phyloP scores from a whole-genome alignment of 495 filamentous ascomycete species.

The Penicillium atrosanguineum region DNA sequence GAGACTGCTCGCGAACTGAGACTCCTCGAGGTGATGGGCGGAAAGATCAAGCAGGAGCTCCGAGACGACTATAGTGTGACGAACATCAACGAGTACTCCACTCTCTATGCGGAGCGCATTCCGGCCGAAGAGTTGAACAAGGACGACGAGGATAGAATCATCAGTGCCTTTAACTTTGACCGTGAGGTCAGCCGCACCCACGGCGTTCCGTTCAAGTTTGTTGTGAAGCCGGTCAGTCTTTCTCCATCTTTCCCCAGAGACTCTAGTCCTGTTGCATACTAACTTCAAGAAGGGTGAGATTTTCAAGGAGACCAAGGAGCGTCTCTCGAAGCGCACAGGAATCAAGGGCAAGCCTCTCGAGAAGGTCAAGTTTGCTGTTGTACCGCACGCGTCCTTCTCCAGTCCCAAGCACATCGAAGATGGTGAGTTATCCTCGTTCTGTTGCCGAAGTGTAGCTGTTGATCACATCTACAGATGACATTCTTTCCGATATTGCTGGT shows the following conservation, averaged over 20 bases:
- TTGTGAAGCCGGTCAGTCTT: constrained; percentile 71
- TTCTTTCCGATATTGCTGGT: constrained; percentile 70
- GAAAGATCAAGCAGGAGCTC: constrained; percentile 78
- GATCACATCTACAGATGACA: constrained; percentile 60
- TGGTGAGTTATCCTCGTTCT: constrained; percentile 56
- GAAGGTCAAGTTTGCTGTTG: constrained; percentile 93
- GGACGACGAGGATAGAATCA: constrained; percentile 55
- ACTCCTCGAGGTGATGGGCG: constrained; percentile 73
- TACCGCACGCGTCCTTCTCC: constrained; percentile 66
- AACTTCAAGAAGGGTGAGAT: constrained; percentile 61
- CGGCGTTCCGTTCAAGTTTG: constrained; percentile 87
- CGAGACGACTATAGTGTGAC: constrained; percentile 60
- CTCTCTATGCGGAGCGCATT: constrained; percentile 73
- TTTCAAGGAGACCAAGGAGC: constrained; percentile 88
- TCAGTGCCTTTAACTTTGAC: constrained; percentile 89
- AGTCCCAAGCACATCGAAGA: constrained; percentile 81
- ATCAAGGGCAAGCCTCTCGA: constrained; percentile 98
- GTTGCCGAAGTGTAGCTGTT: constrained; percentile 9
- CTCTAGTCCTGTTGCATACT: not conserved
- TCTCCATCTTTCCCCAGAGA: not conserved
- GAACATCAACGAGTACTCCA: constrained; percentile 80
- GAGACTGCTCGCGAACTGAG: constrained; percentile 66
- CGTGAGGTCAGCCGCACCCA: constrained; percentile 74
- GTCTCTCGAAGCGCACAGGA: constrained; percentile 83
- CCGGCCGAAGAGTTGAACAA: constrained; percentile 73